These are phyloP conservation scores for Bipolaris bicolor DNA, from an alignment of 2,329 filamentous ascomycete species.

Conservation along the genomic window DNA sequence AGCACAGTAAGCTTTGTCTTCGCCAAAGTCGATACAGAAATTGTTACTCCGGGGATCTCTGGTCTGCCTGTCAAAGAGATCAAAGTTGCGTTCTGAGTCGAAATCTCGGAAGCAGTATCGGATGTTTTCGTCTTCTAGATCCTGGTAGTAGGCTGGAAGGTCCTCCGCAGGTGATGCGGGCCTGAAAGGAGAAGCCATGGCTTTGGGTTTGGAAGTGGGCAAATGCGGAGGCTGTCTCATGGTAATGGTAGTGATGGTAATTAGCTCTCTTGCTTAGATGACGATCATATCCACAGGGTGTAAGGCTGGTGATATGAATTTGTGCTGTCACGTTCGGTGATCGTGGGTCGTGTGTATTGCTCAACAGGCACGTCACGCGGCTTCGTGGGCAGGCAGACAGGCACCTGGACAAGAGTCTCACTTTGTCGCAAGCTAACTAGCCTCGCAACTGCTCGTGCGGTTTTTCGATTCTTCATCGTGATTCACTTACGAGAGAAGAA, in stretches of 20 bases:
- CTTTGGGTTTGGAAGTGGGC: background rate
- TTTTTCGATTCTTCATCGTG: background rate
- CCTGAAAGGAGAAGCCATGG: constrained; percentile 39
- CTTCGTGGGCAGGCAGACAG: constrained; percentile 16
- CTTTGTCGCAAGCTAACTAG: constrained; percentile 1
- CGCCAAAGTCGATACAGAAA: constrained; percentile 70
- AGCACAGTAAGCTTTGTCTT: constrained; percentile 61
- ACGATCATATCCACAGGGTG: constrained; percentile 8
- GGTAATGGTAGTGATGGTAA: constrained; percentile 5
- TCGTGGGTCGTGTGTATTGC: constrained; percentile 24
- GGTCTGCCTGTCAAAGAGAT: constrained; percentile 52
- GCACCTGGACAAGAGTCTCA: constrained; percentile 34
- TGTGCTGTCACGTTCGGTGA: constrained; percentile 31
- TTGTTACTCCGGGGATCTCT: constrained; percentile 56
- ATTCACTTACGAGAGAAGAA: background rate
- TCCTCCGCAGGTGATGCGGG: constrained; percentile 36
- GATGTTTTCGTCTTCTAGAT: constrained; percentile 43
- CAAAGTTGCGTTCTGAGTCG: constrained; percentile 58
- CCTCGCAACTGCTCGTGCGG: constrained; percentile 14
- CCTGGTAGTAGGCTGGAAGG: constrained; percentile 45
- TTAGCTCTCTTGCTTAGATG: constrained; percentile 3
- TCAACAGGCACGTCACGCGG: constrained; percentile 38
- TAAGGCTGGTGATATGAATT: constrained; percentile 28
- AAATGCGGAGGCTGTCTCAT: constrained; percentile 1
- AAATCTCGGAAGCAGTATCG: constrained; percentile 59